These are phyloP conservation scores for Castanea sativa DNA, from an alignment of 306 rosid species.

Conservation along the genomic window DNA sequence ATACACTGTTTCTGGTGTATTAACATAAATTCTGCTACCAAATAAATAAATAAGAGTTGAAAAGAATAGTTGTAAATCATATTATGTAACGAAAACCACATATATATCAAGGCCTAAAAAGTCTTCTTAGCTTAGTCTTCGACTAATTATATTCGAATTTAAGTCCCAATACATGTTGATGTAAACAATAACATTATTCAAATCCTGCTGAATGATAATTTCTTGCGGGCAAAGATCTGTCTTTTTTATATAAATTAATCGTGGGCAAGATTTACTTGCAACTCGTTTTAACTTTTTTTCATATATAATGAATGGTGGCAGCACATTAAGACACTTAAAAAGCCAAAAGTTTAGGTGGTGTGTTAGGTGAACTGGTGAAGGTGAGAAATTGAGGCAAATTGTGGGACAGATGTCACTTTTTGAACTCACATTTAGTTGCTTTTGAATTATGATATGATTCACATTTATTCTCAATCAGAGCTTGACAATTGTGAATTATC, in stretches of 20 bases:
- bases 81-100: neutral
- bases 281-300: slow-evolving; percentile 31
- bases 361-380: slow-evolving; percentile 37
- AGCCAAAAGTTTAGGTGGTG: slow-evolving; percentile 61
- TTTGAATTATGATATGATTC: neutral
- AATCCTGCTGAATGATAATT: slow-evolving; percentile 18
- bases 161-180: neutral
- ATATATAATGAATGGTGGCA: slow-evolving; percentile 29
- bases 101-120: neutral
- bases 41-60: no score
- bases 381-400: slow-evolving; percentile 27
- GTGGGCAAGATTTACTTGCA: neutral
- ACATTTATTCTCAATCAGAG: slow-evolving; percentile 7
- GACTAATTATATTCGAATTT: neutral
- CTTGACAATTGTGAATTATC: neutral
- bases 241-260: neutral
- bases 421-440: slow-evolving; percentile 27
- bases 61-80: no score
- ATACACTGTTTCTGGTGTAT: no score
- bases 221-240: slow-evolving; percentile 37
- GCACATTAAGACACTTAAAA: slow-evolving; percentile 10
- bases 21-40: no score
- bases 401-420: slow-evolving; percentile 37
- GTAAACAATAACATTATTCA: neutral
- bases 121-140: neutral